phyloP scores from a whole-genome alignment of 2,329 filamentous ascomycete genomes.

The Biscogniauxia sp. region DNA sequence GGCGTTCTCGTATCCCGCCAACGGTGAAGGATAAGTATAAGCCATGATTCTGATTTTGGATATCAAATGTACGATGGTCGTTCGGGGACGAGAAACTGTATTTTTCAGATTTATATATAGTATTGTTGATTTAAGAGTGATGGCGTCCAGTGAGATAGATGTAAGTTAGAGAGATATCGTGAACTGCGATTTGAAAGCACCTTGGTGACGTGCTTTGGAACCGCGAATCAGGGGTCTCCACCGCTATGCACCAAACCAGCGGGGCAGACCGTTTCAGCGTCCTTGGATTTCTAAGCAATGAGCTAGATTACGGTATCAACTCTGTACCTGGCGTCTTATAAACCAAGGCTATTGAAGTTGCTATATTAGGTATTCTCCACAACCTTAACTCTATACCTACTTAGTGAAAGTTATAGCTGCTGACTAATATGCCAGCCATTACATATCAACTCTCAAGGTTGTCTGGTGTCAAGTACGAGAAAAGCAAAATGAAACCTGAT shows the following conservation, averaged over 20 bases:
- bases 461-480: too few species aligned
- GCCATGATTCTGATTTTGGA: slow-evolving; percentile 29
- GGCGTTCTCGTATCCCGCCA: slow-evolving; percentile 57
- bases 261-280: slow-evolving; percentile 7
- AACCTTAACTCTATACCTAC: too few species aligned
- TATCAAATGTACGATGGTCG: too few species aligned
- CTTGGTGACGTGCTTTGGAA: background rate
- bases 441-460: too few species aligned
- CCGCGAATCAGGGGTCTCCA: background rate
- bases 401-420: too few species aligned
- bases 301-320: background rate
- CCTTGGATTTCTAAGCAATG: slow-evolving; percentile 7
- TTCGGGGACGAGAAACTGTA: too few species aligned
- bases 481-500: too few species aligned
- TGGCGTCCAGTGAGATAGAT: background rate
- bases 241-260: background rate
- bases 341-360: too few species aligned
- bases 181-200: background rate
- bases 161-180: background rate
- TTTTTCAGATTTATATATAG: background rate
- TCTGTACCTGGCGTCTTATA: background rate
- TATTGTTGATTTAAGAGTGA: background rate
- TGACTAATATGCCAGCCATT: too few species aligned
- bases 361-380: too few species aligned
- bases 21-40: slow-evolving; percentile 51